Base-by-base conservation (phyloP, 805 yeast species). In the Metschnikowia arizonensis region DNA sequence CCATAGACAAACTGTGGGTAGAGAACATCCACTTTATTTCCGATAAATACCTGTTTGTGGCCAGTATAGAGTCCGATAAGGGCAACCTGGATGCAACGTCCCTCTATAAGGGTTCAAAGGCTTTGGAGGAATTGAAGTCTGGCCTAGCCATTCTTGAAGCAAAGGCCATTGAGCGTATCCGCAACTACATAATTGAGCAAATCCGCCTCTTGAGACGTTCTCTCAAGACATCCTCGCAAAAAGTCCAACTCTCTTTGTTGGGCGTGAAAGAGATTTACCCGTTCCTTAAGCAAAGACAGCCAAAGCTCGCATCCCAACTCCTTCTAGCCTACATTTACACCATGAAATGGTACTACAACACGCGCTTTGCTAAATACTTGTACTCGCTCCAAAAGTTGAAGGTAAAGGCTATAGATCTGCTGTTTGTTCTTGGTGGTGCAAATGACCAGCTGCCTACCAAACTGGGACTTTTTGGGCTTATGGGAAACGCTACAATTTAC, bases 321-420 rank as follows among this genome's bases (percentile, higher is more conserved):
- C 75, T 81, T 44, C 77, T 77, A 55, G 98, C 97, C 0, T 93
- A 93, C 61, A 68, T 82, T 15, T 82, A 81, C 57, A 91, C 98
- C 2, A 90, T 93, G 87, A 73, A 78, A 56, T 93, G 99, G 99
- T 93, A 91, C 66, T 93, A 93, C 62, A 73, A 76, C 47, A 77
- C 84, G 46, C 78, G 85, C 54, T 91, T 90, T 58, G 81, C 83
- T 14, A 79, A 89, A 50, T 90, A 89, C 64, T 63, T 83, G 31
- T 78, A 82, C 49, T 81, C 95, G 1, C 64, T 90, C 41, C 85
- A 85, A 48, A 80, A 79, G 52, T 63, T 88, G 47, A 78, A 75
- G 34, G 52, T 82, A 14, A 72, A 74, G 42, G 65, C 65, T 18
- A 77, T 83, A 7, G 93, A 83, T 50, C 73, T 69, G 46, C 70